Evolutionary conservation across 2,329 filamentous ascomycete genomes (phyloP), one percentile per base, ranked within the genome.

Genomic region (Cercospora zeina): DNA sequence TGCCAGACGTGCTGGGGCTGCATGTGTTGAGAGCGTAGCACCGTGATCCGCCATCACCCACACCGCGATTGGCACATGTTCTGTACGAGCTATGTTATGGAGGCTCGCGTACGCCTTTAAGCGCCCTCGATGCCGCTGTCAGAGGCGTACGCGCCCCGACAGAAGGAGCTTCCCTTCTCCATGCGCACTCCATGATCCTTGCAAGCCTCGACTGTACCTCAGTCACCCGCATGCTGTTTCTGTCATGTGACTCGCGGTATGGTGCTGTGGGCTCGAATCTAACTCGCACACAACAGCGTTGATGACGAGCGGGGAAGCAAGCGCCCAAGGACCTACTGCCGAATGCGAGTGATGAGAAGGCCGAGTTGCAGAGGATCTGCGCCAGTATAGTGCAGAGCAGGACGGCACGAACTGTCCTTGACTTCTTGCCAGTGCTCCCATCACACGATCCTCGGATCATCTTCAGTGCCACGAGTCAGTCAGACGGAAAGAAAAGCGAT

Each of bases 121-220:
- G 53, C 53, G 53, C 53, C 53, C 27, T 37, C 34, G 19, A 42
- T 24, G 47, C 47, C 47, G 53, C 53, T 55, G 53, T 55, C 53
- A 37, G 30, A 55, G 39, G 47, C 30, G 13, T 51, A 55, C 31
- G 53, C 53, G 53, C 53, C 53, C 53, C 30, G 21, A 34, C 10
- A 42, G 13, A 39, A 30, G 53, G 36, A 37, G 53, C 53, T 42
- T 42, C 14, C 30, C 30, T 45, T 45, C 39, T 21, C 39, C 21
- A 27, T 45, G 19, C 53, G 14, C 31, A 42, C 53, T 55, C 34
- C 53, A 42, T 30, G 36, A 37, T 30, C 53, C 53, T 55, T 55
- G 53, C 53, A 5, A 30, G 19, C 19, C 53, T 55, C 19, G 16
- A 42, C 53, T 55, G 14, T 16, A 16, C 27, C 24, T 51, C 34